phyloP scores from a whole-genome alignment of 164 flowering plant genomes.

The Stephania yunnanensis region DNA sequence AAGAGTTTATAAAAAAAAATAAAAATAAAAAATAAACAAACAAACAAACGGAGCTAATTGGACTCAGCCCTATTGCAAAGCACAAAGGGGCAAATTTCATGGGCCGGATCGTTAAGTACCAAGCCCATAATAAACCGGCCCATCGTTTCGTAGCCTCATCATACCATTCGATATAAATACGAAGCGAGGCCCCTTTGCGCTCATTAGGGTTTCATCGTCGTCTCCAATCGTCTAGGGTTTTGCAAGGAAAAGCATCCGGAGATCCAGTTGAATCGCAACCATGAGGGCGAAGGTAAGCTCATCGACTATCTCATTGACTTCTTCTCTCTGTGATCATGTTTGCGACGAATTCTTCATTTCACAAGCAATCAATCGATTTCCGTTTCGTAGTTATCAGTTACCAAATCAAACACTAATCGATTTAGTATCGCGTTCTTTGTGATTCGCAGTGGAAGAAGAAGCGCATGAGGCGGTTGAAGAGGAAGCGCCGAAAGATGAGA shows the following conservation, averaged over 20 bases:
- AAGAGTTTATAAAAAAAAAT: too few relatives aligned
- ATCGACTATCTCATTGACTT: not conserved
- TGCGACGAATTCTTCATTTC: not conserved
- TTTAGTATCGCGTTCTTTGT: not conserved
- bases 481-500: conserved; percentile 95
- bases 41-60: too few relatives aligned
- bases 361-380: not conserved
- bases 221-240: conserved; percentile 3
- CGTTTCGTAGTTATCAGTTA: not conserved
- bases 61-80: too few relatives aligned
- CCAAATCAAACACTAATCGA: not conserved
- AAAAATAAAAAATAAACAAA: too few relatives aligned
- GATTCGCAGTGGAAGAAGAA: conserved; percentile 80
- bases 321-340: not conserved
- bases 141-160: not conserved
- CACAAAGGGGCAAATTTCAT: too few relatives aligned
- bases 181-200: not conserved
- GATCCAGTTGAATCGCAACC: not conserved
- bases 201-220: not conserved
- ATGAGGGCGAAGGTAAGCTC: conserved; percentile 7
- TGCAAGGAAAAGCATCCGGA: not conserved
- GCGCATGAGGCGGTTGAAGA: conserved; percentile 91
- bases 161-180: not conserved
- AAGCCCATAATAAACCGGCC: not conserved
- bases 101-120: not conserved